Evolutionary conservation across 108 stramenopile species (phyloP), one percentile per base, ranked within the genome.

Genomic region (Ochromonas danica): DNA sequence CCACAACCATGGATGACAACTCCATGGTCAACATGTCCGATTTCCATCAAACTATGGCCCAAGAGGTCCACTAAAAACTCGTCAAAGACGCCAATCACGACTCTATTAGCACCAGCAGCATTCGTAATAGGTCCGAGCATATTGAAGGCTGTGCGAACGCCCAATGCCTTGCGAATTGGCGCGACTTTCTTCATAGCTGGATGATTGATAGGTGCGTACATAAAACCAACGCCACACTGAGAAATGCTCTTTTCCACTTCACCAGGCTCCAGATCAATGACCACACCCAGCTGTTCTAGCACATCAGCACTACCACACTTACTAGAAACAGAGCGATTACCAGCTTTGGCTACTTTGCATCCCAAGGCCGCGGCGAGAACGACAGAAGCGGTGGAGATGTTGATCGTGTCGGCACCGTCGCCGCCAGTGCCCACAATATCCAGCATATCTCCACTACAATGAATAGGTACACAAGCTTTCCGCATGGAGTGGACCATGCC

Each of bases 371-470:
- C 98, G n/a, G 95, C 93, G 27, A 99, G 80, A 27, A 99, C 93
- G 2, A 93, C 94, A 40, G 90, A 87, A 0, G 96, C 94, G 0
- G 98, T 99, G 61, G 89, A 90, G 75, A 99, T 95, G 81, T 99
- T 99, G 83, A 99, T 95, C 43, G 98, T 99, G 82, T 97, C 93
- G 42, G 96, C 96, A 27, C 96, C 96, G 81, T 99, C 98, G 36
- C 98, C 98, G n/a, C 98, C 98, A 25, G 98, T 99, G 38, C 98
- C 98, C 33, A 96, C 96, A 83, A 99, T 97, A 81, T 99, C 98
- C 38, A 99, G 81, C n/a, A 97, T 79, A 70, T 92, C 92, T 61
- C 70, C 87, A 61, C 78, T 71, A 22, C 65, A 80, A 25, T 75
- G 41, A 0, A 84, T 79, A 22, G 82, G 85, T 17, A 81, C 38